Evolutionary conservation across 148 eudicot genomes (phyloP), one percentile per base, ranked within the genome.

Genomic region (Silene latifolia): DNA sequence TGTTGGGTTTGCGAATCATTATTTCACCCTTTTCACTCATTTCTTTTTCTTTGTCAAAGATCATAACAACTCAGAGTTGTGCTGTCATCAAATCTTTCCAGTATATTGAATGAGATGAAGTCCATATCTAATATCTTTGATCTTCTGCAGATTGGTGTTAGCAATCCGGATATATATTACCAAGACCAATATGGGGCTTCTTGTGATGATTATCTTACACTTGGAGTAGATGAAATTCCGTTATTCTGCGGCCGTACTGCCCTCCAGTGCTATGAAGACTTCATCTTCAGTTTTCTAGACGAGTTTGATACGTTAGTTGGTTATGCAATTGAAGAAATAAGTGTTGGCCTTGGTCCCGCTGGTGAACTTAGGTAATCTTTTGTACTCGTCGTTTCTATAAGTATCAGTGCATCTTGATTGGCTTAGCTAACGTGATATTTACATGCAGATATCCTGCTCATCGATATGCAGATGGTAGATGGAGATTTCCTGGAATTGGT

Each of bases 401-500:
- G 27, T 70, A 54, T 24, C 61, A 47, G 47, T 39, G 53, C 48
- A 21, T 53, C 46, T 59, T 78, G n/a, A 64, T 62, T 68, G 60
- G 54, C 61, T 67, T 62, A 72, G 42, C 72, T 84, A 35, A 80
- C 66, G 57, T 74, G 67, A 46, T 54, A 47, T 77, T 32, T 74
- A 54, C 53, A 72, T 82, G 80, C 85, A 88, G 88, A 81, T 87
- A 89, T 75, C 91, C 90, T 29, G 85, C 91, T 35, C 87, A 87
- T 80, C 85, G 88, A 32, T 77, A 76, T 72, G 82, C 80, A 46
- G 84, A 87, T 75, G 85, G 89, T 69, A 85, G 87, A 76, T 89
- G 93, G 90, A 81, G 76, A 72, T 89, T 87, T 82, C 93, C 93
- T 48, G 93, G 93, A 69, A 87, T 87, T 76, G 93, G 93, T 74